Conservation (phyloP, 1,139 yeast species). For the Yamadazyma pseudoaaseri region DNA sequence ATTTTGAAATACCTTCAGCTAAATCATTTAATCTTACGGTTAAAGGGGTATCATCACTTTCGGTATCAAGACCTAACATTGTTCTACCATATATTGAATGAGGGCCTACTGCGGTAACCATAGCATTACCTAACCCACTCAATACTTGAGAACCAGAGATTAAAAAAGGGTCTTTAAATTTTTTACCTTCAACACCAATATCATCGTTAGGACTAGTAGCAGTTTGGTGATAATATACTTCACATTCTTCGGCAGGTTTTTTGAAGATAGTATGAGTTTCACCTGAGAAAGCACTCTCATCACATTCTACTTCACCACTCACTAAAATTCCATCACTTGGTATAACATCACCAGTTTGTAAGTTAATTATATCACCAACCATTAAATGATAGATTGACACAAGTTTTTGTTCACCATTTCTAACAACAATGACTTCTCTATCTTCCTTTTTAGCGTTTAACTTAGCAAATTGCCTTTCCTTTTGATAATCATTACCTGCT, state of each 20-base stretch:
- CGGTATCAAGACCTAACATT: slow-evolving; percentile 72
- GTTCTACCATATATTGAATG: slow-evolving; percentile 91
- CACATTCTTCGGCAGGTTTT: slow-evolving; percentile 51
- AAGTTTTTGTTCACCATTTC: slow-evolving; percentile 68
- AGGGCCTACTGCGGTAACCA: slow-evolving; percentile 88
- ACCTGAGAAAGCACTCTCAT: slow-evolving; percentile 91
- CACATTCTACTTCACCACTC: slow-evolving; percentile 82
- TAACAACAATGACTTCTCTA: slow-evolving; percentile 70
- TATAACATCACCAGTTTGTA: slow-evolving; percentile 92
- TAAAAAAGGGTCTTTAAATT: slow-evolving; percentile 70
- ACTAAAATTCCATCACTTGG: slow-evolving; percentile 85
- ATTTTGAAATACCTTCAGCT: slow-evolving; percentile 92
- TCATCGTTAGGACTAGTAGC: slow-evolving; percentile 37
- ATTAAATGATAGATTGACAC: slow-evolving; percentile 72
- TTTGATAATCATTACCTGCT: slow-evolving; percentile 93
- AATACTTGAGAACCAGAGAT: slow-evolving; percentile 89
- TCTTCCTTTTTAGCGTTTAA: slow-evolving; percentile 87
- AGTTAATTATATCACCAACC: slow-evolving; percentile 79
- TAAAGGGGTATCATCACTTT: slow-evolving; percentile 83
- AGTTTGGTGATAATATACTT: slow-evolving; percentile 27
- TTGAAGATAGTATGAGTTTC: slow-evolving; percentile 84
- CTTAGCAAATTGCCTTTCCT: slow-evolving; percentile 88
- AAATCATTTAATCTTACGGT: slow-evolving; percentile 78
- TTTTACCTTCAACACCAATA: slow-evolving; percentile 44
- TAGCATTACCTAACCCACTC: slow-evolving; percentile 82